Evolutionary conservation across 1,139 yeast genomes (phyloP), one percentile per base, ranked within the genome.

Genomic region (Chernovozyma aurita): DNA sequence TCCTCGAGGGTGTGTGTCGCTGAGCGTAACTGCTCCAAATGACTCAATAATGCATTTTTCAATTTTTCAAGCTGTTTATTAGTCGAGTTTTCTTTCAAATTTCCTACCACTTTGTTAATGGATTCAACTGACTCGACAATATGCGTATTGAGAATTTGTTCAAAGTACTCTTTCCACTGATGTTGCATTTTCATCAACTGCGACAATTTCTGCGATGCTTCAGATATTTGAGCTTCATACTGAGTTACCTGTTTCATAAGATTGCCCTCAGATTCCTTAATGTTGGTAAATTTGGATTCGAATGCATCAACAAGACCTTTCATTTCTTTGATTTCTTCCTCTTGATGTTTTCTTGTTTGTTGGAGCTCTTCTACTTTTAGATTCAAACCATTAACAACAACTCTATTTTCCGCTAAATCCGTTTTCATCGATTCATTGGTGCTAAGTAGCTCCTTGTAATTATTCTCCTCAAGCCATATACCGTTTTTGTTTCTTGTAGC

Each of bases 401-500:
- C 38, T 9, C 36, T 43, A 4, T 48, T 34, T 36, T 62, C 67
- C 31, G 49, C 53, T 3, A 54, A 35, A 20, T 53, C 50, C 4
- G 57, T 50, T 35, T 53, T 52, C 34, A 58, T 40, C n/a, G 57
- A 49, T 27, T 55, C 61, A 27, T 51, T 53, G 30, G 56, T 59
- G 20, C 61, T 63, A 40, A 73, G 63, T 25, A 80, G 44, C 26
- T 67, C 70, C 34, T 70, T 69, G 47, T 79, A 79, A 48, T 79
- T 79, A 6, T 61, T 68, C 33, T 76, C 78, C 46, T 78, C 77
- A 68, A 82, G 56, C 52, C 65, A 79, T 13, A 81, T 68, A 2
- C 88, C 88, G 42, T 78, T 82, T 49, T 74, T 80, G 12, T 63
- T 60, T 43, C 82, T 66, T 0, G 87, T 71, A 0, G 90, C 82